A percentile compares a stretch with the other conserved stretches of the same genome.
Evolutionary conservation across 108 stramenopile species (phyloP).

Genomic region (Epithemia pelagica): DNA sequence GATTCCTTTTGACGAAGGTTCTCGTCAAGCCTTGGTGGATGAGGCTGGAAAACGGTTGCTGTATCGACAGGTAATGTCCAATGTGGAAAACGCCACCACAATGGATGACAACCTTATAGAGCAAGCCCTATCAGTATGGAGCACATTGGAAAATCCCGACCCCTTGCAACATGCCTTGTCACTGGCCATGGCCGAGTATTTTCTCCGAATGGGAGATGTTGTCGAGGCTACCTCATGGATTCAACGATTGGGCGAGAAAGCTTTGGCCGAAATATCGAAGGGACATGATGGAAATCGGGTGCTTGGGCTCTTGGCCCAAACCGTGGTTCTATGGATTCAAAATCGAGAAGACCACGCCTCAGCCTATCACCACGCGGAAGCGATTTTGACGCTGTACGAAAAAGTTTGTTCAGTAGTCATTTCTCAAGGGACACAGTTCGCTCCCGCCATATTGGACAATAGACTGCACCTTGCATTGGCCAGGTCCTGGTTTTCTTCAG

Average conservation of each 20-base stretch:
- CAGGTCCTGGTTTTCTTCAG: neutral
- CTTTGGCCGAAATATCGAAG: too few relatives aligned
- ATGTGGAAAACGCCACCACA: neutral
- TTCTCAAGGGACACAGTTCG: too few relatives aligned
- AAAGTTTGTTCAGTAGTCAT: too few relatives aligned
- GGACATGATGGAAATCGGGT: neutral
- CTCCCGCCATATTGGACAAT: neutral
- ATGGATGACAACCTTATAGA: neutral
- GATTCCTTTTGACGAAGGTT: too few relatives aligned
- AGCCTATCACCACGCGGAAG: neutral
- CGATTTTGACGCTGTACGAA: neutral
- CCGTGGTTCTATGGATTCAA: neutral
- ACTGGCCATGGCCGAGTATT: slow-evolving; percentile 19
- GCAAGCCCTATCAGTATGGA: neutral
- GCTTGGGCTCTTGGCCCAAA: neutral
- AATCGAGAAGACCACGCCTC: neutral
- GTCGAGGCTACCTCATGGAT: slow-evolving; percentile 21
- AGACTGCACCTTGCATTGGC: neutral
- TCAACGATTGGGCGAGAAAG: neutral
- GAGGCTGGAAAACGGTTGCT: neutral
- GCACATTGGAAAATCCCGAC: neutral
- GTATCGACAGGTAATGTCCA: neutral
- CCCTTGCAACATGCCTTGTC: neutral
- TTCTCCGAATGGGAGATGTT: slow-evolving; percentile 18
- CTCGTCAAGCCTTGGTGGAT: neutral